Evolutionary conservation across 2,329 filamentous ascomycete genomes (phyloP), one percentile per base, ranked within the genome.

Genomic region (Blastomyces gilchristii): DNA sequence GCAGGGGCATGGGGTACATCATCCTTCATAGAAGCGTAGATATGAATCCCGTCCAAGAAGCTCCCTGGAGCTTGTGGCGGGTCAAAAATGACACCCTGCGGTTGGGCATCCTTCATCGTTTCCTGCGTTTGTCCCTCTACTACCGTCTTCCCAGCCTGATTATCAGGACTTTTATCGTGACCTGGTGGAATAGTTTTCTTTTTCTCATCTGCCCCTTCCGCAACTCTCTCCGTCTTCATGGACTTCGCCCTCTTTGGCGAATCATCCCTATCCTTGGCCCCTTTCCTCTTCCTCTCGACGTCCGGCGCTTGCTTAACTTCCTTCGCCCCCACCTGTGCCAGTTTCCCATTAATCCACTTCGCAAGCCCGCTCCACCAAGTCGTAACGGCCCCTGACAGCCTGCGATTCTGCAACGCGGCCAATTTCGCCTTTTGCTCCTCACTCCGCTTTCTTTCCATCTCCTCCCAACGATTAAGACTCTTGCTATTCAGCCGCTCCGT

Each of bases 351-450:
- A 62, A 87, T 82, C 83, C 90, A 93, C 69, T 90, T 85, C 43
- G 89, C 89, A 66, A 90, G 84, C n/a, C 93, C 94, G 74, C 92
- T 97, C 88, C 92, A 97, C 74, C 89, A 93, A 1, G 90, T 90
- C 52, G 97, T 87, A 12, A 97, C 90, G 0, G 94, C 91, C 0
- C 94, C 94, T 62, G 93, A 87, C 9, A 97, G 82, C 60, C 89
- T 90, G 58, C 92, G 85, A 73, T 91, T 90, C 70, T 96, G 89
- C 68, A 97, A 80, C 16, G 93, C 94, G 49, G 93, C 91, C 58
- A 97, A 80, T 76, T 89, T 93, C 50, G 87, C 88, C 67, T 86
- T 84, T 65, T 93, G 84, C 71, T 96, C 89, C 69, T 93, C 90
- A 68, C 92, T 89, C 64, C 93, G 86, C 73, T 88, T 86, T 76